Conservation (phyloP, 768 basidiomycete genomes). For the Russula emetica region DNA sequence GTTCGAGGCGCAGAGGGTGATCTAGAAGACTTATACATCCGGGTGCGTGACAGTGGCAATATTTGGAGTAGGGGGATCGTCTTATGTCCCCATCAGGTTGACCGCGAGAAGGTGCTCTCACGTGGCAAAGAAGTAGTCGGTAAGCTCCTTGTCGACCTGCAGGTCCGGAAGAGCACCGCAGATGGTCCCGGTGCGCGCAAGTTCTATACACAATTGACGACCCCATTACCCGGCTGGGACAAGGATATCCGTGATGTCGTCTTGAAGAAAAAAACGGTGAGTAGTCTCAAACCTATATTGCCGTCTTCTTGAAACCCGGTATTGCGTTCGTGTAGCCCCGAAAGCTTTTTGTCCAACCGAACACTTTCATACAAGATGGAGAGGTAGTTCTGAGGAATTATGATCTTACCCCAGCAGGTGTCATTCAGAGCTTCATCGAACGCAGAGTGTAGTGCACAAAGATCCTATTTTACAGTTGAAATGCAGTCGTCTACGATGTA, state of each 20-base stretch:
- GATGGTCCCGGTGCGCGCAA: conserved; percentile 74
- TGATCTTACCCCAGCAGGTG: conserved; percentile 63
- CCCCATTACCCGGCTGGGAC: conserved; percentile 66
- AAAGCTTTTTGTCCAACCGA: conserved; percentile 82
- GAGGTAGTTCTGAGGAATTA: conserved; percentile 79
- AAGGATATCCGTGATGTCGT: conserved; percentile 74
- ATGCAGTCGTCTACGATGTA: conserved; percentile 19
- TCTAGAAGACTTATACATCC: conserved; percentile 65
- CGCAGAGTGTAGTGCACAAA: conserved; percentile 34
- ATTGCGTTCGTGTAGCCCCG: conserved; percentile 50
- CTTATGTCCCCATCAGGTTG: conserved; percentile 45
- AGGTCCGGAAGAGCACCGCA: conserved; percentile 82
- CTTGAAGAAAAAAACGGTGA: conserved; percentile 69
- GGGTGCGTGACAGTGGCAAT: conserved; percentile 37
- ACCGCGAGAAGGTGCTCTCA: conserved; percentile 61
- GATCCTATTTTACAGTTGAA: neutral
- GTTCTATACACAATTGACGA: conserved; percentile 78
- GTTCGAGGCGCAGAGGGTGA: conserved; percentile 52
- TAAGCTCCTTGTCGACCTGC: conserved; percentile 71
- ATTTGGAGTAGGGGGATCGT: neutral
- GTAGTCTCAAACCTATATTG: conserved; percentile 29
- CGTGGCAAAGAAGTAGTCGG: conserved; percentile 65
- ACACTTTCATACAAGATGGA: conserved; percentile 60
- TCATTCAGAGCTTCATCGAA: conserved; percentile 81
- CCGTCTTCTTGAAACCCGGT: neutral